Evolutionary conservation across 495 filamentous ascomycete species (phyloP), one percentile per base, ranked within the genome.

Genomic region (Aspergillus incahuasiensis): DNA sequence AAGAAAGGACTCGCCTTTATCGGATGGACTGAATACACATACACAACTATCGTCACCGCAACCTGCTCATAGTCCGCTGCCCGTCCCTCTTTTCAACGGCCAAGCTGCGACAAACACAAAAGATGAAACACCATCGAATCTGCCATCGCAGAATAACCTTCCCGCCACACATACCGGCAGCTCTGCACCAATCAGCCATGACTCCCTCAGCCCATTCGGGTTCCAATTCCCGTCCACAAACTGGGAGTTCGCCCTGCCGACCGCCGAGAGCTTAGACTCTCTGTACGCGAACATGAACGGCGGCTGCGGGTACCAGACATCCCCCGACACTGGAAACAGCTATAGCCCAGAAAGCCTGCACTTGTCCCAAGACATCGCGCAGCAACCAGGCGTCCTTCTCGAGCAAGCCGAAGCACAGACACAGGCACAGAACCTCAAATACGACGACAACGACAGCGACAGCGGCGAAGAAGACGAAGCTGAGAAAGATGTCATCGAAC

Each of bases 391-490:
- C 0, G 62, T 58, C 5, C 40, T 68, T 6, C 56, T 68, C 0
- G 57, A 59, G 18, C 25, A 28, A 28, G 25, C 25, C 3, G 68
- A 68, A 32, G 48, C 55, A 5, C 57, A 50, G 19, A 44, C 25
- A 28, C 70, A 68, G 35, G 48, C 55, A 5, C 57, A 50, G 19
- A 44, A 58, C 22, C 54, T 65, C 15, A 63, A 51, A 43, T 65
- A 71, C 2, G 57, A 68, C 32, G 72, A 74, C 1, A 15, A 40
- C 5, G 38, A 40, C n/a, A 68, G 69, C 1, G 73, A 78, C 16
- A 75, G 69, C 43, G 74, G 66, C 7, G 74, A 78, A 24, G 74
- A 76, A 48, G 62, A 75, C 39, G 74, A 77, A 42, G 73, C 74
- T 2, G 71, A 75, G 43, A 72, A 69, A 24, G 70, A 75, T 34